These are phyloP conservation scores for Aspergillus viridinutans DNA, from an alignment of 2,329 filamentous ascomycete species.

Conservation along the genomic window DNA sequence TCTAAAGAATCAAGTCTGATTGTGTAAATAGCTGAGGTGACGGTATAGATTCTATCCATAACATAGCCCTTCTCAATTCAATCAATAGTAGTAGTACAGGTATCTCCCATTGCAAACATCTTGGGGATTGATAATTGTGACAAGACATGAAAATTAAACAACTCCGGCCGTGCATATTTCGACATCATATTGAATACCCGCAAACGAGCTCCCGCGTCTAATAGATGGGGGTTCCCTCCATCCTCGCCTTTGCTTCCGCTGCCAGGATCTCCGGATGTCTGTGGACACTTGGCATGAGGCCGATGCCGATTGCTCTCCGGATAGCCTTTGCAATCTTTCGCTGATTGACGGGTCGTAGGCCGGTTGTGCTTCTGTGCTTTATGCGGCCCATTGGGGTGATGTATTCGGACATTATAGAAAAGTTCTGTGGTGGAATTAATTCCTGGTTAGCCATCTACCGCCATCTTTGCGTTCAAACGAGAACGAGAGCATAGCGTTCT, in stretches of 20 bases:
- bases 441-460: conserved; percentile 6
- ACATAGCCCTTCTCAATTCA: not conserved
- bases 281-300: conserved; percentile 88
- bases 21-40: not conserved
- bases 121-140: not conserved
- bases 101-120: not conserved
- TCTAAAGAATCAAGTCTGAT: not conserved
- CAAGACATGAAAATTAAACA: not conserved
- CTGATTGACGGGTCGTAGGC: conserved; percentile 83
- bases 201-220: conserved; percentile 1
- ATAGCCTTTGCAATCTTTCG: conserved; percentile 90
- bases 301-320: conserved; percentile 79
- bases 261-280: conserved; percentile 76
- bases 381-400: conserved; percentile 83
- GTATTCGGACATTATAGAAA: conserved; percentile 84
- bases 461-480: not conserved
- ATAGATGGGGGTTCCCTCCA: conserved; percentile 20
- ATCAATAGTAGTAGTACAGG: not conserved
- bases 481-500: not conserved
- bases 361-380: conserved; percentile 68
- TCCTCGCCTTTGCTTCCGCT: conserved; percentile 25
- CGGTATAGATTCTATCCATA: not conserved
- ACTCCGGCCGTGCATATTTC: not conserved
- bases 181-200: not conserved
- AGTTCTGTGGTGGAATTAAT: conserved; percentile 61